phyloP scores from a whole-genome alignment of 805 yeast species.

The Candida ipomoeae region DNA sequence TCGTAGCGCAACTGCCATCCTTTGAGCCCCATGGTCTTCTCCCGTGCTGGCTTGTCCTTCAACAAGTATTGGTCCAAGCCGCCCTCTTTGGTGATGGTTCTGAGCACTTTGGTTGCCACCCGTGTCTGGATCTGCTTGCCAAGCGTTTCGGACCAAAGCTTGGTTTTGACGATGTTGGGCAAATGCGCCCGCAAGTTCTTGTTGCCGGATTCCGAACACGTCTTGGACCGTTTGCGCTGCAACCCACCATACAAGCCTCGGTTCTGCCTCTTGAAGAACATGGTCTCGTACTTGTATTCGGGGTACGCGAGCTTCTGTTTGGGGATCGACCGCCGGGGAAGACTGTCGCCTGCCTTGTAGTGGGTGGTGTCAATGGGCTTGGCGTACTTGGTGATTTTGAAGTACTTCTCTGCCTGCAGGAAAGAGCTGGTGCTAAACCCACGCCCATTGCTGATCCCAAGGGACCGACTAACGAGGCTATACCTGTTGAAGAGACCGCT shows the following conservation, averaged over 20 bases:
- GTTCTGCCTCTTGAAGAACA: constrained; percentile 76
- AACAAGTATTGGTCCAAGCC: constrained; percentile 86
- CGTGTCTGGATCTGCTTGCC: constrained; percentile 51
- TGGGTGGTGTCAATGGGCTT: constrained; percentile 33
- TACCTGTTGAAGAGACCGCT: constrained; percentile 8
- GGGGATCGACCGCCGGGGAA: constrained; percentile 19
- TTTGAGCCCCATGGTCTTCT: constrained; percentile 85
- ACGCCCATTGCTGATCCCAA: constrained; percentile 1
- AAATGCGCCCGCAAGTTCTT: constrained; percentile 69
- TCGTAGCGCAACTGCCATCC: constrained; percentile 90
- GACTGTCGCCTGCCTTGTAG: constrained; percentile 36
- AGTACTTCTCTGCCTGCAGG: constrained; percentile 31
- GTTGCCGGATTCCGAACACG: constrained; percentile 72
- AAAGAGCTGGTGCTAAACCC: constrained; percentile 8
- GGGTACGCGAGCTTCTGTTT: constrained; percentile 13
- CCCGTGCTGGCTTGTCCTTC: constrained; percentile 84
- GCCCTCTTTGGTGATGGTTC: constrained; percentile 88
- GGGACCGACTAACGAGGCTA: constrained; percentile 8
- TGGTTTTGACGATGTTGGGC: constrained; percentile 75
- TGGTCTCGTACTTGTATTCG: constrained; percentile 60
- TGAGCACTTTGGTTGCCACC: constrained; percentile 75
- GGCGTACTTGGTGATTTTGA: constrained; percentile 37
- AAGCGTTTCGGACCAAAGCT: constrained; percentile 81
- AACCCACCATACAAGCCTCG: constrained; percentile 90
- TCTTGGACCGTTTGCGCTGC: constrained; percentile 70